Conservation (phyloP, 2,329 filamentous ascomycete species). For the Calonectria henricotiae region DNA sequence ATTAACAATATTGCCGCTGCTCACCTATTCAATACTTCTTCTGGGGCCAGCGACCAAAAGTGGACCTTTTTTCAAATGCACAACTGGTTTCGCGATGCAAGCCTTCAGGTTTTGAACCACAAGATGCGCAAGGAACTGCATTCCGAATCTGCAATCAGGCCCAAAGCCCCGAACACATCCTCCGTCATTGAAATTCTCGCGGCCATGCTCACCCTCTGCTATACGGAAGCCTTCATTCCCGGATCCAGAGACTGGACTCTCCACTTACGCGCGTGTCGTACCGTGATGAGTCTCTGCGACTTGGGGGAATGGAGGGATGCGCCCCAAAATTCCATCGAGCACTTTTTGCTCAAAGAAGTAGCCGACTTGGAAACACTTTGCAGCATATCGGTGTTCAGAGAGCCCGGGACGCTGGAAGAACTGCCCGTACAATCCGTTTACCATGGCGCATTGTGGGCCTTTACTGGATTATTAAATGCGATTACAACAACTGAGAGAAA, state of each 20-base stretch:
- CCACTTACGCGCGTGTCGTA: background rate
- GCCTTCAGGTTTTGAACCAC: background rate
- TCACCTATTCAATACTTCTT: background rate
- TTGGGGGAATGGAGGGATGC: background rate
- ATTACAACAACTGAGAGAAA: slow-evolving; percentile 3
- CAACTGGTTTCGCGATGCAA: slow-evolving; percentile 1
- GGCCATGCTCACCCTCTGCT: background rate
- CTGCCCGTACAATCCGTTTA: background rate
- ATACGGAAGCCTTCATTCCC: background rate
- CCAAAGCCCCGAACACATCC: background rate
- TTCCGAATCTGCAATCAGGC: background rate
- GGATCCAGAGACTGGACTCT: background rate
- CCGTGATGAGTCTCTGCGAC: background rate
- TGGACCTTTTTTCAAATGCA: slow-evolving; percentile 4
- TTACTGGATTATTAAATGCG: background rate
- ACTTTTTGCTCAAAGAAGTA: slow-evolving; percentile 3
- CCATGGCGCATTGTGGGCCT: background rate
- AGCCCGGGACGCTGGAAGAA: background rate
- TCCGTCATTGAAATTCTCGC: background rate
- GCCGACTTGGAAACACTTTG: background rate
- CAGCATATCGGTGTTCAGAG: background rate
- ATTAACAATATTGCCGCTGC: slow-evolving; percentile 1
- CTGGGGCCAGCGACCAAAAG: background rate
- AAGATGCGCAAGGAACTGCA: slow-evolving; percentile 1
- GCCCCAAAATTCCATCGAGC: background rate